Conservation (phyloP, 2,329 filamentous ascomycete genomes). For the Penicillium sp. region DNA sequence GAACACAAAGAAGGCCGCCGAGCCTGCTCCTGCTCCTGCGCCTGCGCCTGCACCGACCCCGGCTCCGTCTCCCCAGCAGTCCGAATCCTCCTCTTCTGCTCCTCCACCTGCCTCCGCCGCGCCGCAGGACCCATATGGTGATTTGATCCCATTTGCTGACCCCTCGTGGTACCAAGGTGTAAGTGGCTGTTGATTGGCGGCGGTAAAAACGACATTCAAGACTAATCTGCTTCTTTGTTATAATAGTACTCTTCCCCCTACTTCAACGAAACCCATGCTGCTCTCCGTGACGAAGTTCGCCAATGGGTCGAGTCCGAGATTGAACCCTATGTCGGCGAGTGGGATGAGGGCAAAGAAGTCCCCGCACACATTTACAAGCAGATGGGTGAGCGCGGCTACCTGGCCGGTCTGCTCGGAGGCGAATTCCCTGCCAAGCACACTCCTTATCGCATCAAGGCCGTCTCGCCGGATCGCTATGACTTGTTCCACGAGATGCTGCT, state of each 20-base stretch:
- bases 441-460: constrained; percentile 72
- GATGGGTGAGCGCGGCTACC: constrained; percentile 90
- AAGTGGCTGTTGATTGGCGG: constrained; percentile 46
- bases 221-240: constrained; percentile 12
- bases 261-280: constrained; percentile 92
- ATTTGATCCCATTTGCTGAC: constrained; percentile 87
- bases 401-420: constrained; percentile 85
- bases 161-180: constrained; percentile 94
- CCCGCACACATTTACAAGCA: constrained; percentile 90
- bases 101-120: constrained; percentile 63
- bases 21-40: constrained; percentile 26
- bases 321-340: constrained; percentile 90
- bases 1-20: constrained; percentile 75
- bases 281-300: constrained; percentile 86
- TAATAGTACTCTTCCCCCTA: constrained; percentile 89
- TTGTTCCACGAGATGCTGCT: constrained; percentile 96
- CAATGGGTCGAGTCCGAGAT: constrained; percentile 89
- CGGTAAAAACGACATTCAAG: background rate
- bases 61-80: constrained; percentile 45
- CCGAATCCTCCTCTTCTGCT: constrained; percentile 48
- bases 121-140: constrained; percentile 81
- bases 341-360: constrained; percentile 93
- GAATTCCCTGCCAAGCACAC: constrained; percentile 76
- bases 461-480: constrained; percentile 90
- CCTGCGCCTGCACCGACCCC: constrained; percentile 46